A percentile compares a stretch with the other conserved stretches of the same genome.
Conservation (phyloP, 1,284 basidiomycete species). For the Boletus sp. region DNA sequence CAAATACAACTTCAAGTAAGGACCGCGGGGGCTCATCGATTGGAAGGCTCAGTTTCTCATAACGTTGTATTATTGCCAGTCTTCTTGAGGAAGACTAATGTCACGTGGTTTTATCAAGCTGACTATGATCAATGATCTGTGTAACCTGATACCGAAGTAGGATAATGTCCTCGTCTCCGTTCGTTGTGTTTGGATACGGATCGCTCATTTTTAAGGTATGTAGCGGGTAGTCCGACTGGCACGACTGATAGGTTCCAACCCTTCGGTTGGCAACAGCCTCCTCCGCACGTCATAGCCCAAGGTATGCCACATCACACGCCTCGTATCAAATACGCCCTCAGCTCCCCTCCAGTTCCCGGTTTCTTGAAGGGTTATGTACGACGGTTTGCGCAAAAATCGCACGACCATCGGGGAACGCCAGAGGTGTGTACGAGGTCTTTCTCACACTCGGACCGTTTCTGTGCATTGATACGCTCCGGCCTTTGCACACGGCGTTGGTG, state of each 20-base stretch:
- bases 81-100: neutral
- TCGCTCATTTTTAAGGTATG: constrained; percentile 80
- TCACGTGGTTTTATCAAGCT: neutral
- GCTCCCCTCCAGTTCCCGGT: constrained; percentile 58
- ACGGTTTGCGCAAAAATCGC: constrained; percentile 84
- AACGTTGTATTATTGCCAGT: neutral
- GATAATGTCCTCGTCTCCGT: constrained; percentile 38
- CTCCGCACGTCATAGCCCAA: constrained; percentile 66
- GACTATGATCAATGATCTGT: too few relatives aligned
- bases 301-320: constrained; percentile 42
- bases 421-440: constrained; percentile 50
- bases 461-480: neutral
- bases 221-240: too few relatives aligned
- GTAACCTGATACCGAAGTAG: neutral
- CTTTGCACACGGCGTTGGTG: neutral
- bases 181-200: constrained; percentile 80
- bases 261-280: constrained; percentile 71
- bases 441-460: neutral
- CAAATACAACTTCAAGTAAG: constrained; percentile 60
- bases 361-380: constrained; percentile 87
- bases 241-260: too few relatives aligned
- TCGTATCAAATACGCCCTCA: neutral
- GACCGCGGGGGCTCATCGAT: neutral
- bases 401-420: constrained; percentile 85
- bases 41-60: neutral